Base-by-base conservation (phyloP, 768 basidiomycete genomes). In the Postia placenta region DNA sequence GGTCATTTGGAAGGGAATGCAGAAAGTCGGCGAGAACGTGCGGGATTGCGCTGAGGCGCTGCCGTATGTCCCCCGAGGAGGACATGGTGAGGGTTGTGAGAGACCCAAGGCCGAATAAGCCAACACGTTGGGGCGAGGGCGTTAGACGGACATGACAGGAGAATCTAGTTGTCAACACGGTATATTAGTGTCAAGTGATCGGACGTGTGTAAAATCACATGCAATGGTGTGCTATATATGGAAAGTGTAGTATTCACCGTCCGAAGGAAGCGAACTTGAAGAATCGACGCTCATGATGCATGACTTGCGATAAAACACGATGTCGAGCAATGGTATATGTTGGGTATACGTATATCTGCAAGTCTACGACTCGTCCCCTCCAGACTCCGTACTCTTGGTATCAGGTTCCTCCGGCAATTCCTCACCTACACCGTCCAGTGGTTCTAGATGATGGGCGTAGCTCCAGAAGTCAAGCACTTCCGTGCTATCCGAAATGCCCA, bases 391-490 rank as follows among this genome's bases (percentile, higher is more conserved):
- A n/a, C n/a, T 35, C n/a, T 35, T n/a, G n/a, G n/a, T 9, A 35
- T 35, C 33, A 35, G 33, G 33, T 9, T 35, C 33, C 33, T n/a
- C n/a, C n/a, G n/a, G n/a, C n/a, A n/a, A 35, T 9, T 9, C n/a
- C 33, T 35, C 33, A n/a, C 33, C 38, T 14, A 39, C 6, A 14
- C 20, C 38, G 38, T 33, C 30, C 38, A 39, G n/a, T 9, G 33
- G n/a, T n/a, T 35, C 33, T 9, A 35, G 11, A 14, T 19, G 15
- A 22, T 39, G 26, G 4, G 17, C 41, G 57, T 86, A 87, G 55
- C 85, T 87, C 80, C 82, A 87, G 56, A 87, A 87, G 53, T 85
- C 79, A 11, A 83, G 33, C 11, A 64, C 47, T 49, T 55, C 52
- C n/a, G 33, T 11, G 40, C 55, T 53, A 45, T 51, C 48, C 7